Base-by-base conservation (phyloP, 2,329 filamentous ascomycete species). In the Colletotrichum eleusines region DNA sequence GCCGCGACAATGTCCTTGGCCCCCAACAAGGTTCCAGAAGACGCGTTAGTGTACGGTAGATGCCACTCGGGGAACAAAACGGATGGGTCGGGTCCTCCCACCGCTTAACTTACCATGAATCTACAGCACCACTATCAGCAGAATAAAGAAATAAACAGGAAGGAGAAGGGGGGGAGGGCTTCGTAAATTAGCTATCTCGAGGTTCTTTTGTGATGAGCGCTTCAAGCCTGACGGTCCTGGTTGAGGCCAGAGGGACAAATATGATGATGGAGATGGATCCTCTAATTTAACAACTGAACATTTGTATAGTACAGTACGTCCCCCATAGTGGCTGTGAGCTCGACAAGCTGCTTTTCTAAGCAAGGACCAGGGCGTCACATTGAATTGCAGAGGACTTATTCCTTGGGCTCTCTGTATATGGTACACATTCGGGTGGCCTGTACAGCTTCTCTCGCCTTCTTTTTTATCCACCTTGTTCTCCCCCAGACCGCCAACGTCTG, bases 11-110 rank as follows among this genome's bases (percentile, higher is more conserved):
- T 50, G 9, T 33, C 6, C 42, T 44, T 20, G 4, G 2, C 38
- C 46, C 64, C 31, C 53, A 58, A 63, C 44, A 57, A 48, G 42
- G 51, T 68, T 71, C 53, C 63, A 58, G 31, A 48, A 23, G 48
- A 35, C 35, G 35, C 18, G 28, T 44, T 33, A 42, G 14, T n/a
- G n/a, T n/a, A n/a, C n/a, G n/a, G n/a, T n/a, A n/a, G n/a, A 23
- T 46, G n/a, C 23, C 44, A 46, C 9, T 23, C 11, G 44, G 20
- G 9, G 9, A 9, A 12, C 44, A 18, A 42, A 42, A 42, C 18
- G 38, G n/a, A n/a, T n/a, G n/a, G n/a, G 14, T 5, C 16, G 14
- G 38, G 40, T 6, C 40, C 16, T 18, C 40, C 16, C 2, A 18
- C 16, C 6, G 40, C 40, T 18, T 42, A 18, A 42, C 16, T 42